Percentiles rank a stretch among this genome's conserved stretches.
phyloP scores from a whole-genome alignment of 495 filamentous ascomycete genomes.

The Glonium stellatum region DNA sequence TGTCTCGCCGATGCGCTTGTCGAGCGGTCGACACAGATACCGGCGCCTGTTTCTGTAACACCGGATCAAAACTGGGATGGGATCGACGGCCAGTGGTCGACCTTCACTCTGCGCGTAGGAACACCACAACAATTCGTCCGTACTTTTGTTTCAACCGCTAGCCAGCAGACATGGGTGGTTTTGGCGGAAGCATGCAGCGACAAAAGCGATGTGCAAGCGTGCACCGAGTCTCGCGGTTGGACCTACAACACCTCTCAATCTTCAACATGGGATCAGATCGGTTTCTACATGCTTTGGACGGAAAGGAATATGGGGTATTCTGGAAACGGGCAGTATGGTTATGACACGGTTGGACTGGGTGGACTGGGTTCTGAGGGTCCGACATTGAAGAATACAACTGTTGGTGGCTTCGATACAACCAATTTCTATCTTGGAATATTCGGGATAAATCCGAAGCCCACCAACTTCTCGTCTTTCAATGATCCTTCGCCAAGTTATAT shows the following conservation, averaged over 20 bases:
- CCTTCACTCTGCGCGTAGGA: constrained; percentile 45
- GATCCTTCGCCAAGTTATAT: constrained; percentile 46
- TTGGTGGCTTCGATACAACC: constrained; percentile 42
- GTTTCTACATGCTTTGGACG: constrained; percentile 27
- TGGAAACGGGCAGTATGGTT: constrained; percentile 42
- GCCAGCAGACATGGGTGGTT: constrained; percentile 41
- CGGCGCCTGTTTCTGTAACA: constrained; percentile 33
- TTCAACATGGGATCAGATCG: constrained; percentile 27
- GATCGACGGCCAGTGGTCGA: constrained; percentile 49
- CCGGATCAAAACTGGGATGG: constrained; percentile 43
- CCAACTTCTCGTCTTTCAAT: constrained; percentile 42
- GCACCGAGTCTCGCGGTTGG: constrained; percentile 20
- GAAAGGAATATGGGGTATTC: constrained; percentile 37
- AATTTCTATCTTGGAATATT: constrained; percentile 51
- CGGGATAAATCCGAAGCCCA: constrained; percentile 46
- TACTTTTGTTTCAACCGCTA: constrained; percentile 43
- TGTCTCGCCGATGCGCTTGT: constrained; percentile 3
- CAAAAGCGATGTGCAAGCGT: constrained; percentile 12
- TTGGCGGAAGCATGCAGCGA: constrained; percentile 28
- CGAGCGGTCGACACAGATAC: constrained; percentile 9
- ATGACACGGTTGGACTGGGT: constrained; percentile 48
- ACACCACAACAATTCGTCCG: constrained; percentile 43
- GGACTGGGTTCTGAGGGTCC: constrained; percentile 38
- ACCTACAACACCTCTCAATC: constrained; percentile 24
- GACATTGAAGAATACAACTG: constrained; percentile 41